phyloP scores from a whole-genome alignment of 1,284 basidiomycete genomes.

The Rhodotorula sp. region DNA sequence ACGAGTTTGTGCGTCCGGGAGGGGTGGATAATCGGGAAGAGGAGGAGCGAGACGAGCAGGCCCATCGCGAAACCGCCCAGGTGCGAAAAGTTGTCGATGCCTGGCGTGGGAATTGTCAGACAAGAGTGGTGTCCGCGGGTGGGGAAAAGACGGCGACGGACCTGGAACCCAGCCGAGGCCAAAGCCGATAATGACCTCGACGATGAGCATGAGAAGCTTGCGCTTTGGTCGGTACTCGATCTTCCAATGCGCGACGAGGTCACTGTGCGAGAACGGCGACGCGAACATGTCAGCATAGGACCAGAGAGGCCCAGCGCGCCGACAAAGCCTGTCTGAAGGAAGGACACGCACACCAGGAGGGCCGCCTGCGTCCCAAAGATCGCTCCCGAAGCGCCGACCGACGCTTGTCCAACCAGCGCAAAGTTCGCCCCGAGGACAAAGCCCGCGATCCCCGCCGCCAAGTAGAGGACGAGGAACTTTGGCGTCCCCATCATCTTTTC shows the following conservation, averaged over 20 bases:
- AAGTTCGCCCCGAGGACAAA: slow-evolving; percentile 76
- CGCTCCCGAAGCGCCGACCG: slow-evolving; percentile 89
- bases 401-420: slow-evolving; percentile 80
- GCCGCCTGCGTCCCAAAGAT: slow-evolving; percentile 90
- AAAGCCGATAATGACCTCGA: slow-evolving; percentile 81
- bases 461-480: slow-evolving; percentile 42
- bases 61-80: slow-evolving; percentile 59
- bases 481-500: slow-evolving; percentile 68
- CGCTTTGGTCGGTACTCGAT: slow-evolving; percentile 75
- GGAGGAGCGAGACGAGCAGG: slow-evolving; percentile 68
- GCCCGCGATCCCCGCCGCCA: slow-evolving; percentile 48
- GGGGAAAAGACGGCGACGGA: background rate
- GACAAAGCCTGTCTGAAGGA: too few relatives aligned
- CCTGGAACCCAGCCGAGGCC: slow-evolving; percentile 74
- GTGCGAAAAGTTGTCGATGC: slow-evolving; percentile 54
- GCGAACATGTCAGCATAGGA: background rate
- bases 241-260: slow-evolving; percentile 88
- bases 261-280: slow-evolving; percentile 46
- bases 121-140: too few relatives aligned
- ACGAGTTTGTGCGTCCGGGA: slow-evolving; percentile 66
- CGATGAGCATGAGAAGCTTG: slow-evolving; percentile 74
- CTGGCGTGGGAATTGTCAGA: slow-evolving; percentile 29
- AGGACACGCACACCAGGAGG: slow-evolving; percentile 55
- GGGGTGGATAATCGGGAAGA: slow-evolving; percentile 84
- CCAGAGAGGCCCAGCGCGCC: too few relatives aligned